Evolutionary conservation across 139 green algal genomes (phyloP).

Genomic region (Coccomyxa sp.): DNA sequence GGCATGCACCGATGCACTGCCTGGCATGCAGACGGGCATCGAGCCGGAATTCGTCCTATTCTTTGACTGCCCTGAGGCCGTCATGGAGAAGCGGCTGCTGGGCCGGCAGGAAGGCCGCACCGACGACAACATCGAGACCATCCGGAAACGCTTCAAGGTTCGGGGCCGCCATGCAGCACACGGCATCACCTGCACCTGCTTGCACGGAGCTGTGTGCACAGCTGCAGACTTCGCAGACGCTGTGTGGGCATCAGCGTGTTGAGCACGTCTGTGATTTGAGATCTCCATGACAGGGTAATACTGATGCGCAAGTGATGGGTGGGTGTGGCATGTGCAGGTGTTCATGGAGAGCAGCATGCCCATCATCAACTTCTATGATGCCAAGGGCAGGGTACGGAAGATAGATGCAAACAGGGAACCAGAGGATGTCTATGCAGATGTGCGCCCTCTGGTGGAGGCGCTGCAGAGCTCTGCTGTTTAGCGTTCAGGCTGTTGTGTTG

Average conservation of each 20-base stretch:
- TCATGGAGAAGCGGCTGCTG: conserved; percentile 88
- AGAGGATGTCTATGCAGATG: conserved; percentile 62
- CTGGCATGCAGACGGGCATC: conserved; percentile 61
- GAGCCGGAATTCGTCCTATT: conserved; percentile 86
- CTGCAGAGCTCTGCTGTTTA: neutral
- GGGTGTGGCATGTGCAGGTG: conserved; percentile 16
- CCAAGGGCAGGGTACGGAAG: conserved; percentile 57
- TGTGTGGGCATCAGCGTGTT: too few relatives aligned
- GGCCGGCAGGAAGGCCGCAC: conserved; percentile 80
- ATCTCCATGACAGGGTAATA: neutral
- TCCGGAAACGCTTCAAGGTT: conserved; percentile 93
- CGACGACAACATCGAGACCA: conserved; percentile 97
- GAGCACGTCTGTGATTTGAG: neutral
- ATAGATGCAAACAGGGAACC: conserved; percentile 51
- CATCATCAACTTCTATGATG: conserved; percentile 77
- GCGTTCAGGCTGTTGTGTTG: too few relatives aligned
- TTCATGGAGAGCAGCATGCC: conserved; percentile 82
- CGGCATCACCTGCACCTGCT: neutral
- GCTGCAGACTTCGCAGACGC: too few relatives aligned
- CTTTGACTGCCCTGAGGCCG: conserved; percentile 91
- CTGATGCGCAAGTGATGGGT: neutral
- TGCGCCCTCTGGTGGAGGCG: conserved; percentile 18
- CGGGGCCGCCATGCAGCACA: neutral
- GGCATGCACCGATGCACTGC: too few relatives aligned
- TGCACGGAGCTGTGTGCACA: neutral